Evolutionary conservation across 257 asterid genomes (phyloP), one percentile per base, ranked within the genome.

Genomic region (Solanum pinnatisectum): DNA sequence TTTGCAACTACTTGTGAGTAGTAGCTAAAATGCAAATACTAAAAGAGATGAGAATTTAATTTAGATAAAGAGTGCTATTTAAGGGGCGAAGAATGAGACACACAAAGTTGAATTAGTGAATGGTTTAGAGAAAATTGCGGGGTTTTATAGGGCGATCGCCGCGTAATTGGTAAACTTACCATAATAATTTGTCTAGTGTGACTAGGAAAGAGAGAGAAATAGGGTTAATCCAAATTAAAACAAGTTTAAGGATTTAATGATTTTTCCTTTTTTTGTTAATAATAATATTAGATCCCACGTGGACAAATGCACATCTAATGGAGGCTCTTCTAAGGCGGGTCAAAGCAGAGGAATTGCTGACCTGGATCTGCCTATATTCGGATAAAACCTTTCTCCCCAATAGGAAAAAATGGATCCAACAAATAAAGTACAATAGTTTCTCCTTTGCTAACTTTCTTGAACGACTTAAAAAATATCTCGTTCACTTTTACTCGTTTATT

Each of bases 291-390:
- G 49, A 40, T 25, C 23, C n/a, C 49, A 35, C 67, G 39, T 37
- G 68, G 65, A 36, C 39, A 65, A 72, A 81, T 77, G 12, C 20
- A 63, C 23, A 79, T 82, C 77, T 79, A 32, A 14, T 77, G 52
- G 88, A 37, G 81, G 63, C 18, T 37, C 42, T 35, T 78, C 87
- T 30, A 27, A 65, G 87, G 83, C 71, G 86, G 86, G 83, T 79
- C 87, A 60, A 87, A 65, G 36, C 87, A 78, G 86, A 78, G 77
- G 78, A 25, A 6, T 7, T 49, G 89, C 89, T 60, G 86, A 87
- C n/a, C 8, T 60, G 86, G 86, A 70, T 81, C 68, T 30, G 20
- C 70, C 42, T 49, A 49, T 16, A 81, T 18, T 81, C 30, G 70
- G 85, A 81, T 81, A 81, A 81, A 81, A 8, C 42, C 42, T 81